Conservation (phyloP, 495 filamentous ascomycete species). For the Cercophora scortea region DNA sequence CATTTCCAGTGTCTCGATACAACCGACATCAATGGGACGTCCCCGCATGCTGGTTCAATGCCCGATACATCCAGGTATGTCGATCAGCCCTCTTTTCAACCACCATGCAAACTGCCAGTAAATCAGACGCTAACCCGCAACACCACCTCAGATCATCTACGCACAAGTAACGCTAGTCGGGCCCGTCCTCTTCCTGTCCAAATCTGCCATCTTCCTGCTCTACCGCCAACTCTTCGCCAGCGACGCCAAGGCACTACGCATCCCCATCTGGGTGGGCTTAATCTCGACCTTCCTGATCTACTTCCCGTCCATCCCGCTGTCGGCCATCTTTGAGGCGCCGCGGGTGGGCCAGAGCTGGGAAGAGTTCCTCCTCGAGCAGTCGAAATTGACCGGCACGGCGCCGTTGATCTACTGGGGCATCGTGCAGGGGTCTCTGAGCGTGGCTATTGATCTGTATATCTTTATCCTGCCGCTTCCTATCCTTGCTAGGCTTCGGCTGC, state of each 20-base stretch:
- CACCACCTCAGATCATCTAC: not conserved
- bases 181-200: conserved; percentile 7
- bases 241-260: not conserved
- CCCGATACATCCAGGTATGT: not conserved
- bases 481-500: not conserved
- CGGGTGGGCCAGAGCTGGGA: conserved; percentile 7
- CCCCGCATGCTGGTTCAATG: conserved; percentile 7
- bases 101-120: not conserved
- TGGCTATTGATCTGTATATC: conserved; percentile 8
- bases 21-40: conserved; percentile 10
- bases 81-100: not conserved
- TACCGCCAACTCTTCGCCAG: conserved; percentile 5
- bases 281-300: conserved; percentile 3
- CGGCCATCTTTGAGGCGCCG: conserved; percentile 2
- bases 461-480: conserved; percentile 9
- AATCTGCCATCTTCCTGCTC: conserved; percentile 9
- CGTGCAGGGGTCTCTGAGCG: not conserved
- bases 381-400: not conserved
- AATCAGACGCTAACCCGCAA: not conserved
- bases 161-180: not conserved
- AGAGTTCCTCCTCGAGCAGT: not conserved
- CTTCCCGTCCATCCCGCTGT: conserved; percentile 3
- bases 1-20: not conserved
- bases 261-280: conserved; percentile 2
- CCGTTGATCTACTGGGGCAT: not conserved